Percentiles rank a stretch among this genome's conserved stretches.
These are phyloP conservation scores for Penicillium atrosanguineum DNA, from an alignment of 495 filamentous ascomycete genomes.

Conservation along the genomic window DNA sequence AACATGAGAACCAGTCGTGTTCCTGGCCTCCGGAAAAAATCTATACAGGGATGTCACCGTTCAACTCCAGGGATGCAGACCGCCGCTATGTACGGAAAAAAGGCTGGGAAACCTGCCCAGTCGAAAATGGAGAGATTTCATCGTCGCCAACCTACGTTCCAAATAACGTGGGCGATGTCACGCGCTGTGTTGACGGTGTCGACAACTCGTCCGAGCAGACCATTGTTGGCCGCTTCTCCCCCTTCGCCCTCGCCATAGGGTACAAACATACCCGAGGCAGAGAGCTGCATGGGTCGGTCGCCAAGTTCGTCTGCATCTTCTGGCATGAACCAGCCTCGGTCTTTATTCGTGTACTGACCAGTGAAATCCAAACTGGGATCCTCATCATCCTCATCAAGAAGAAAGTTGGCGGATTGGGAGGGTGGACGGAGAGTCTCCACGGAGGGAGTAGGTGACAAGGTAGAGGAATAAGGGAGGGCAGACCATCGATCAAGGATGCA, in stretches of 20 bases:
- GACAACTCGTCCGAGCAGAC: constrained; percentile 77
- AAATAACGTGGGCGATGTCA: constrained; percentile 94
- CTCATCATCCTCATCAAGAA: constrained; percentile 66
- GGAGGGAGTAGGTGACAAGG: constrained; percentile 66
- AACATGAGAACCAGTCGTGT: not conserved
- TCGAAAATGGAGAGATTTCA: constrained; percentile 32
- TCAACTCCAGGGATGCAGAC: not conserved
- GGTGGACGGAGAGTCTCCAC: constrained; percentile 74
- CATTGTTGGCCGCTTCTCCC: constrained; percentile 54
- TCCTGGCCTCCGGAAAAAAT: not conserved
- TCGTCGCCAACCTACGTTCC: constrained; percentile 94
- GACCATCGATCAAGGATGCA: constrained; percentile 37
- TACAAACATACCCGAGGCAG: constrained; percentile 82
- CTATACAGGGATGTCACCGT: not conserved
- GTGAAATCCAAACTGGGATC: constrained; percentile 52
- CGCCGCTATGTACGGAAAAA: not conserved
- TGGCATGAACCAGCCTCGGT: constrained; percentile 37
- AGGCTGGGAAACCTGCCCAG: constrained; percentile 5
- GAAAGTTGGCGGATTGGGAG: constrained; percentile 66
- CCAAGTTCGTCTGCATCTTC: constrained; percentile 34
- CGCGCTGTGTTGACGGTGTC: constrained; percentile 95
- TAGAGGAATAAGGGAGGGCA: constrained; percentile 30
- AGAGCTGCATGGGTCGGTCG: constrained; percentile 59
- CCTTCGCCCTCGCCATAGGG: constrained; percentile 73
- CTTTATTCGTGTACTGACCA: constrained; percentile 20